Base-by-base conservation (phyloP, 306 rosid species). In the Lathyrus tuberosus region DNA sequence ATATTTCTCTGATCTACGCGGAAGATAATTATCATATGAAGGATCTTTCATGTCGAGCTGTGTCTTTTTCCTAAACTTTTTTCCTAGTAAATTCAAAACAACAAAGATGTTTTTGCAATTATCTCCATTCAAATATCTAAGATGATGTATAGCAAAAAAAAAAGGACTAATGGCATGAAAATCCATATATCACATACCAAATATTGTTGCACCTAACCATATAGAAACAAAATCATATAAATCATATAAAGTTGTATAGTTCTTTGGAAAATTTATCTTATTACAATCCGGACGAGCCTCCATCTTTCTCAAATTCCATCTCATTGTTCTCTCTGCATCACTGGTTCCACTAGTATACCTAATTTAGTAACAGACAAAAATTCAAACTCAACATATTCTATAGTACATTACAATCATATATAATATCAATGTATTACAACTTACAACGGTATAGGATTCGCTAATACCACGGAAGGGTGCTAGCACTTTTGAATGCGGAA, bases 401-500 rank as follows among this genome's bases (percentile, higher is more conserved):
- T 46, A 46, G 20, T 15, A 15, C 10, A 47, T 47, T 47, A 15
- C 8, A 8, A 31, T 53, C 24, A 22, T 2, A 20, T 20, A 20
- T 20, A 53, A 11, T 44, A 18, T 20, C 5, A 9, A 18, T 17
- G 13, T 18, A 12, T 24, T 24, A 28, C 6, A 6, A 72, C 74
- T 65, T 40, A 78, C 78, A 65, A 4, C 48, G 70, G 40, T 71
- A 78, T 1, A 65, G 58, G 16, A 78, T 54, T 56, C 2, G 56
- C 41, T 47, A 57, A 66, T 71, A 72, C 73, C 73, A 71, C 14
- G 70, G 46, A 58, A 71, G 16, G 1, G 47, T 15, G 69, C 33
- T 65, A n/a, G 64, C 47, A 71, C 82, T 78, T 47, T 11, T 47
- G 78, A 78, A 78, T 2, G 69, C 77, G 1, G 78, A 65, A 0